Evolutionary conservation across 768 basidiomycete species (phyloP).

Genomic region (Boletus eberwhitei): DNA sequence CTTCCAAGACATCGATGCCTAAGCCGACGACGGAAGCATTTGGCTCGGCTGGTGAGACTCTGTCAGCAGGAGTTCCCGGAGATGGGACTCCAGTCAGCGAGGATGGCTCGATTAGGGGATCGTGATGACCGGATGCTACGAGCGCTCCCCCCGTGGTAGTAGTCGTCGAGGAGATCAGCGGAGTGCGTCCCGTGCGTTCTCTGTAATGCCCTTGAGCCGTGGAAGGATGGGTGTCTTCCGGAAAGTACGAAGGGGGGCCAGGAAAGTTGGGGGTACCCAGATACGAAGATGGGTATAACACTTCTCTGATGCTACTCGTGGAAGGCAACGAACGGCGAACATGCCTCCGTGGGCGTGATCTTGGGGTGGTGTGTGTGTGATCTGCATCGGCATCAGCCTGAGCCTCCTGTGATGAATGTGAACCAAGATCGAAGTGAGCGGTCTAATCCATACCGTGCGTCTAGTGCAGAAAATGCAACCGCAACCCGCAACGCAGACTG

Average conservation of each 20-base stretch:
- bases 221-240: background rate
- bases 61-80: background rate
- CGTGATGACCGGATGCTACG: background rate
- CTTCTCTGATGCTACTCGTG: constrained; percentile 20
- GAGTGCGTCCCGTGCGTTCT: background rate
- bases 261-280: constrained; percentile 9
- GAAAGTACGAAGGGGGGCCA: constrained; percentile 20
- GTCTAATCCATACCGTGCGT: constrained; percentile 1
- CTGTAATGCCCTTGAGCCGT: background rate
- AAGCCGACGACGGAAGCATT: background rate
- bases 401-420: constrained; percentile 9
- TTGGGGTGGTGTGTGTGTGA: background rate
- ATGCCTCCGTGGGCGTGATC: constrained; percentile 5
- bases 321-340: constrained; percentile 17
- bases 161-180: background rate
- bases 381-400: background rate
- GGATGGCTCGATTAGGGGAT: constrained; percentile 3
- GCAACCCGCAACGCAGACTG: constrained; percentile 6
- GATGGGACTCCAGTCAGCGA: constrained; percentile 17
- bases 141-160: background rate
- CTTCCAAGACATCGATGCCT: constrained; percentile 5
- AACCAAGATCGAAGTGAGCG: background rate
- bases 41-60: background rate
- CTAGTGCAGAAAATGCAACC: constrained; percentile 9
- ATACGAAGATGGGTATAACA: constrained; percentile 22